Percentiles rank a stretch among this genome's conserved stretches.
Evolutionary conservation across 1,139 yeast genomes (phyloP).

Genomic region (Arxiozyma slooffiae): DNA sequence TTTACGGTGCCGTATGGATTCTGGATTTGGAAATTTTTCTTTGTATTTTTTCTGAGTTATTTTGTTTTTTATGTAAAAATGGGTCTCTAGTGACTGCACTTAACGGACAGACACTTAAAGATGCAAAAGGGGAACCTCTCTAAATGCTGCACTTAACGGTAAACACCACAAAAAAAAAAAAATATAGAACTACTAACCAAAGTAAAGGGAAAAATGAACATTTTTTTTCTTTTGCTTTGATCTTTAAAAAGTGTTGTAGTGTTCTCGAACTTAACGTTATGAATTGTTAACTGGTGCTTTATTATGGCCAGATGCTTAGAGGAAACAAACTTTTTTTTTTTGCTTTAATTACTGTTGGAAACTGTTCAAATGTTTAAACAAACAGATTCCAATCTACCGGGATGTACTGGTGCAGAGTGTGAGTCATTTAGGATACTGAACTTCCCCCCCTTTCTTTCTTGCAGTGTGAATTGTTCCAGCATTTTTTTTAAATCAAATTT

Average conservation of each 20-base stretch:
- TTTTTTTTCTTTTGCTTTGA: no score
- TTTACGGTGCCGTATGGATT: constrained; percentile 3
- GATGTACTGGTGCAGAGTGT: background rate
- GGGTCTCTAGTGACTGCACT: background rate
- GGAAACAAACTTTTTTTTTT: no score
- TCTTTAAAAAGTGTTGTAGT: no score
- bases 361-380: background rate
- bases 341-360: no score
- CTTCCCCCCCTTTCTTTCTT: no score
- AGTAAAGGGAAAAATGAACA: background rate
- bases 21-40: background rate
- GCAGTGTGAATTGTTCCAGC: background rate
- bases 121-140: background rate
- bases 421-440: background rate
- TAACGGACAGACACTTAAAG: background rate
- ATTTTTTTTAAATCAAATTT: no score
- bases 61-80: background rate
- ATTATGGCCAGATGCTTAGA: background rate
- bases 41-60: background rate
- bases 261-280: no score
- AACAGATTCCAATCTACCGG: background rate
- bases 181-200: background rate
- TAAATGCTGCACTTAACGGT: background rate
- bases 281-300: background rate
- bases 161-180: background rate